Evolutionary conservation across 2,329 filamentous ascomycete species (phyloP), one percentile per base, ranked within the genome.

Genomic region (Sclerotinia trifoliorum): DNA sequence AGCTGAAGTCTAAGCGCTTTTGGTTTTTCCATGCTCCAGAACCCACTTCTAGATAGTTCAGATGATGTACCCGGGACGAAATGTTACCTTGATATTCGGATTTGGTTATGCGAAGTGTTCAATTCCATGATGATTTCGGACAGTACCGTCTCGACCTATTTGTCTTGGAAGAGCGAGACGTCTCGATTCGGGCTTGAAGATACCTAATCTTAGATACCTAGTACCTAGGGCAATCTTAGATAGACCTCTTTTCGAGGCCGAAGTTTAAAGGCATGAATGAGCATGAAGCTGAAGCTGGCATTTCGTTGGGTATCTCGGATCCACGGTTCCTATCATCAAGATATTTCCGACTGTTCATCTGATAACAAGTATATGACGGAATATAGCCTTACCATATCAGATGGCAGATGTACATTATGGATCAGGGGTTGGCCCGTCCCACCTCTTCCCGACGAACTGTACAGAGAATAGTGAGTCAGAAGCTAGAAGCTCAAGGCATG

Each of bases 381-480:
- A 51, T 11, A 48, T 35, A 61, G 29, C 29, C 57, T 15, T 10
- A 49, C 32, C 21, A 35, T 49, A 62, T 35, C 58, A 24, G 44
- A 62, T 35, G 29, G 19, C 52, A 32, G 39, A 42, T 17, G 5
- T 17, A 5, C 17, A 42, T 17, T 42, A 57, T 17, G 21, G 13
- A 56, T 39, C 4, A 5, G n/a, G 19, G 19, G 24, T 49, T 5
- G 7, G 29, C 13, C n/a, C 48, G 21, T 8, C 24, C 58, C 24
- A 21, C 42, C 29, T 65, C n/a, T 15, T 46, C 57, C 57, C 29
- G 7, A n/a, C 19, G 29, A 8, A n/a, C 17, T 62, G 57, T 46
- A 67, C 70, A 73, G 70, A 67, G 58, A 39, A 71, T 26, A 69
- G 67, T 76, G 75, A 76, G 75, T 76, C 75, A 73, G 63, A 71